These are phyloP conservation scores for Saccharomycopsis hybrid DNA, from an alignment of 1,139 yeast genomes.

Conservation along the genomic window DNA sequence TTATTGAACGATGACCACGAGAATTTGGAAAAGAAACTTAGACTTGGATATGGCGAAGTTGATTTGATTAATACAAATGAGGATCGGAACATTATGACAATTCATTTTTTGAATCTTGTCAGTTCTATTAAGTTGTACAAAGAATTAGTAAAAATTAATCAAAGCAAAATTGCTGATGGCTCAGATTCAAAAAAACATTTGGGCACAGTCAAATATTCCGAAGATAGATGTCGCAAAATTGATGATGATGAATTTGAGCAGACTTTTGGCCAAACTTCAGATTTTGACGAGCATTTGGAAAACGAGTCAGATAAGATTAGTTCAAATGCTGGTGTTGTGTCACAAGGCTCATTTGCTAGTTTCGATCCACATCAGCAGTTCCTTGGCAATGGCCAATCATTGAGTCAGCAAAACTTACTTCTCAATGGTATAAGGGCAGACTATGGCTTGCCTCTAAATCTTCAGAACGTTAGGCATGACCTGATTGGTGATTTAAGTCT, in stretches of 20 bases:
- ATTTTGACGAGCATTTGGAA: constrained; percentile 17
- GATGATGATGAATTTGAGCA: constrained; percentile 21
- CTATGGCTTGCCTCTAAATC: not conserved
- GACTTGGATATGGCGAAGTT: constrained; percentile 17
- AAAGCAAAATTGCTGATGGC: not conserved
- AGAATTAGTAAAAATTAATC: constrained; percentile 7
- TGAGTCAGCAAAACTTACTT: not conserved
- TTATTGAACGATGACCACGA: constrained; percentile 21
- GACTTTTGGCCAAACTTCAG: constrained; percentile 17
- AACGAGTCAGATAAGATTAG: constrained; percentile 10
- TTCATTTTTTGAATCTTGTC: constrained; percentile 18
- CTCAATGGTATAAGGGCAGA: not conserved
- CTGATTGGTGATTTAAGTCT: not conserved
- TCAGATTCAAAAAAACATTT: not conserved
- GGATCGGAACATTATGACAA: constrained; percentile 17
- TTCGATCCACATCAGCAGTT: not conserved
- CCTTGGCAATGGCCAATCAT: not conserved
- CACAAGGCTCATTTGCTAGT: not conserved
- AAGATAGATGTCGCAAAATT: constrained; percentile 19
- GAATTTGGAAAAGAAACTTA: constrained; percentile 20
- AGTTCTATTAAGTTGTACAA: constrained; percentile 14
- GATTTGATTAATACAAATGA: constrained; percentile 21
- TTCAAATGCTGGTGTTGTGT: not conserved
- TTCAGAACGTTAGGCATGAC: not conserved
- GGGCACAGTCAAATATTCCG: constrained; percentile 13